Conservation (phyloP, 176 grass and related monocot genomes). For the Oryza longistaminata region DNA sequence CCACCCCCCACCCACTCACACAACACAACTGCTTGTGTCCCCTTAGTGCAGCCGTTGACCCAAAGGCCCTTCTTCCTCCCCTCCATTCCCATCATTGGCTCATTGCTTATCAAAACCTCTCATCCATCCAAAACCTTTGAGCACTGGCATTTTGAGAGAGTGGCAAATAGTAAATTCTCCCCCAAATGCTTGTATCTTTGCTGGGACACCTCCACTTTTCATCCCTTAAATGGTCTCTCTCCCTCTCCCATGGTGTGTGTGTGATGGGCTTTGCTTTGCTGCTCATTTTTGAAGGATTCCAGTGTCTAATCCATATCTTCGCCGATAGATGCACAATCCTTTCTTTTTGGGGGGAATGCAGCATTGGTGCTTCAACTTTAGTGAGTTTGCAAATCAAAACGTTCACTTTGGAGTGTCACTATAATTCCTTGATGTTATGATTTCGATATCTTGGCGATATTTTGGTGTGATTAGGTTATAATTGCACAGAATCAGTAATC, state of each 20-base stretch:
- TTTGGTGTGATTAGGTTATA: background rate
- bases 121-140: background rate
- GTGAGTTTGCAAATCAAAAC: background rate
- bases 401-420: background rate
- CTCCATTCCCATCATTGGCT: slow-evolving; percentile 25
- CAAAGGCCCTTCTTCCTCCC: background rate
- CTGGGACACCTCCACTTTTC: slow-evolving; percentile 25
- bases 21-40: background rate
- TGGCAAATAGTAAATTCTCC: too few species aligned
- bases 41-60: slow-evolving; percentile 42
- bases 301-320: slow-evolving; percentile 35
- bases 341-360: background rate
- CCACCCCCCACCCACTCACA: slow-evolving; percentile 25
- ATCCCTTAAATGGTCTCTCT: slow-evolving; percentile 36
- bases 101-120: background rate
- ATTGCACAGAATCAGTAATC: background rate
- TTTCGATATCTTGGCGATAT: background rate
- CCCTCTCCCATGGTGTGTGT: background rate
- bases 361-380: slow-evolving; percentile 25
- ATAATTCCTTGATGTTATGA: background rate
- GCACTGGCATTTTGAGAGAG: too few species aligned
- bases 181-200: slow-evolving; percentile 9
- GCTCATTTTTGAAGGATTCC: slow-evolving; percentile 32
- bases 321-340: background rate
- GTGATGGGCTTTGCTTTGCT: slow-evolving; percentile 28